Evolutionary conservation across 345 rosid species (phyloP).

Genomic region (Cardamine occulta): DNA sequence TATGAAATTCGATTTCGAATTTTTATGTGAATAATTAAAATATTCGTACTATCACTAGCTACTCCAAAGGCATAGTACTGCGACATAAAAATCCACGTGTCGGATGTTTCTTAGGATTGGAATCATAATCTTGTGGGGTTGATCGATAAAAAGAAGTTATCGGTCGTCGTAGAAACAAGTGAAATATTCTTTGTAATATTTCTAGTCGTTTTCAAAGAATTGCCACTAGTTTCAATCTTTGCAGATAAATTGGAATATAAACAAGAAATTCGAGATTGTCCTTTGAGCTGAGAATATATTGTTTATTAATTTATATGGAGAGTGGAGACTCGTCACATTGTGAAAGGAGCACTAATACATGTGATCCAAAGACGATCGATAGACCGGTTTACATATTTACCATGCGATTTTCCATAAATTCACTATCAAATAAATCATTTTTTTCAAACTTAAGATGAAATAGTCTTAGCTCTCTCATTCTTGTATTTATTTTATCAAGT

Average conservation of each 20-base stretch:
- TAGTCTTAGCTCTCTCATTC: neutral
- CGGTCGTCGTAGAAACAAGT: neutral
- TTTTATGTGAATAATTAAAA: slow-evolving; percentile 18
- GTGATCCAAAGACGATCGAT: neutral
- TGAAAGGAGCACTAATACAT: slow-evolving; percentile 5
- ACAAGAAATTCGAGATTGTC: neutral
- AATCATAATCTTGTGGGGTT: slow-evolving; percentile 37
- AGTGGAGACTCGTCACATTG: slow-evolving; percentile 26
- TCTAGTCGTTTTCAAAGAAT: neutral
- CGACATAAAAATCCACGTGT: slow-evolving; percentile 32
- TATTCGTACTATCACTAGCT: slow-evolving; percentile 30
- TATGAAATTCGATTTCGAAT: slow-evolving; percentile 26
- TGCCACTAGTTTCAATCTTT: neutral
- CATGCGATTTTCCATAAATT: neutral
- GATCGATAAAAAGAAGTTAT: neutral
- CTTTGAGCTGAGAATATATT: slow-evolving; percentile 22
- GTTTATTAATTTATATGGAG: neutral
- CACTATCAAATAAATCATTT: neutral
- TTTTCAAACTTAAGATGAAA: neutral
- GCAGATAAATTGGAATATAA: slow-evolving; percentile 26
- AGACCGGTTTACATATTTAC: neutral
- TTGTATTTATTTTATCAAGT: no score
- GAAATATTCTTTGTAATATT: slow-evolving; percentile 5
- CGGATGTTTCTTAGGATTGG: slow-evolving; percentile 25
- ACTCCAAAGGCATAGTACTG: slow-evolving; percentile 19